Evolutionary conservation across 495 filamentous ascomycete genomes (phyloP).

Genomic region (Baudoinia panamericana): DNA sequence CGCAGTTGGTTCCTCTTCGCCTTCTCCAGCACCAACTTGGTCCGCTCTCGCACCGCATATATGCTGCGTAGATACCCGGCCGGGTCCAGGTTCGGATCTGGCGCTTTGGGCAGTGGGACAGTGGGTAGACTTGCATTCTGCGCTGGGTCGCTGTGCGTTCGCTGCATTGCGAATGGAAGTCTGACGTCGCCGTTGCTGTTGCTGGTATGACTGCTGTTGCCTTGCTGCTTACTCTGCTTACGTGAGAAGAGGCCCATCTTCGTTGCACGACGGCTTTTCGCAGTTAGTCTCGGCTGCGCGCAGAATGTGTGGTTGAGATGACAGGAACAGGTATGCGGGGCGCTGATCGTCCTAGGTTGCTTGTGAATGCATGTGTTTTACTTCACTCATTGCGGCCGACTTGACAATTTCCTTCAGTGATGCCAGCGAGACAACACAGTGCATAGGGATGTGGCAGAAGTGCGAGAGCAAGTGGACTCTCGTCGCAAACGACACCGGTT

Average conservation of each 20-base stretch:
- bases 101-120: slow-evolving; percentile 67
- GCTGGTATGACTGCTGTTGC: neutral
- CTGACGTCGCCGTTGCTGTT: slow-evolving; percentile 15
- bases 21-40: slow-evolving; percentile 56
- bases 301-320: too few species aligned
- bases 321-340: too few species aligned
- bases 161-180: slow-evolving; percentile 9
- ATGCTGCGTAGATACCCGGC: slow-evolving; percentile 87
- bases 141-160: slow-evolving; percentile 15
- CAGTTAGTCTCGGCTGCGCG: too few species aligned
- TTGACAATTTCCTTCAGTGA: too few species aligned
- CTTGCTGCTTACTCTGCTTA: neutral
- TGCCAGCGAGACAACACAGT: too few species aligned
- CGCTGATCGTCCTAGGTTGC: too few species aligned
- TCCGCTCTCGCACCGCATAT: slow-evolving; percentile 72
- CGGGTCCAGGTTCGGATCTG: slow-evolving; percentile 82
- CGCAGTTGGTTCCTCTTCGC: slow-evolving; percentile 65
- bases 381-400: too few species aligned
- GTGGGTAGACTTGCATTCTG: slow-evolving; percentile 30
- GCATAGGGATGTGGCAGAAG: too few species aligned
- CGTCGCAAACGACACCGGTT: too few species aligned
- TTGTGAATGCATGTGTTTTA: too few species aligned
- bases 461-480: too few species aligned
- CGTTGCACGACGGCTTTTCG: too few species aligned
- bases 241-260: slow-evolving; percentile 14